Evolutionary conservation across 345 rosid genomes (phyloP).

Genomic region (Lepidium didymum): DNA sequence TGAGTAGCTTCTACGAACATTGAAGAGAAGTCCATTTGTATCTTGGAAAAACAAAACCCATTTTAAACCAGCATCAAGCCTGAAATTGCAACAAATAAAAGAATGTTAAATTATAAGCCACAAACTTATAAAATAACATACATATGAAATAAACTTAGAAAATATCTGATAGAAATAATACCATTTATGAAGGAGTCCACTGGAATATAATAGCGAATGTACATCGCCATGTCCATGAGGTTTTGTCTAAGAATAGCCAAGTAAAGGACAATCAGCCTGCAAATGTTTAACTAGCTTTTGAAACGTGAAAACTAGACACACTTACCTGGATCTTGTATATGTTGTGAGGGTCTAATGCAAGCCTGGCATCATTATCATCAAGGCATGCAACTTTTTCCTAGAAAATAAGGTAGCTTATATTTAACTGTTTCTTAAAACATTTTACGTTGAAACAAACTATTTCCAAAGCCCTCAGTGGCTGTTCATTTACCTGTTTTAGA

Average conservation of each 20-base stretch:
- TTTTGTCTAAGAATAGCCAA: conserved; percentile 56
- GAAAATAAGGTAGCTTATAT: background rate
- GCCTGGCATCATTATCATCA: conserved; percentile 86
- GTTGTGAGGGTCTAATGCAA: conserved; percentile 75
- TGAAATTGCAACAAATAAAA: conserved; percentile 24
- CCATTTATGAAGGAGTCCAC: conserved; percentile 78
- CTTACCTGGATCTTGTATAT: conserved; percentile 83
- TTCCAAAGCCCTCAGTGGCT: background rate
- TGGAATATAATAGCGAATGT: conserved; percentile 81
- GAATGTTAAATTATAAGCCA: background rate
- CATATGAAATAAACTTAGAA: background rate
- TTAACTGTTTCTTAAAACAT: background rate
- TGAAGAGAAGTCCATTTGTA: conserved; percentile 95
- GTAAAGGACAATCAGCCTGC: background rate
- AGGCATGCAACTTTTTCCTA: conserved; percentile 99
- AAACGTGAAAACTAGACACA: background rate
- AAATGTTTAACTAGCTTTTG: background rate
- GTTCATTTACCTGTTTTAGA: conserved; percentile 70
- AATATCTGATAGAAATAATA: conserved; percentile 13
- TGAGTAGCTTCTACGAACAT: conserved; percentile 40
- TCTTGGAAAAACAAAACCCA: conserved; percentile 99
- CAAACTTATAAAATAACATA: background rate
- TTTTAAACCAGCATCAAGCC: conserved; percentile 66
- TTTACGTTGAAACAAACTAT: background rate
- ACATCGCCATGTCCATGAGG: conserved; percentile 99